Evolutionary conservation across 371 early-diverging fungal genomes (phyloP), one percentile per base, ranked within the genome.

Genomic region (Blakeslea trispora): DNA sequence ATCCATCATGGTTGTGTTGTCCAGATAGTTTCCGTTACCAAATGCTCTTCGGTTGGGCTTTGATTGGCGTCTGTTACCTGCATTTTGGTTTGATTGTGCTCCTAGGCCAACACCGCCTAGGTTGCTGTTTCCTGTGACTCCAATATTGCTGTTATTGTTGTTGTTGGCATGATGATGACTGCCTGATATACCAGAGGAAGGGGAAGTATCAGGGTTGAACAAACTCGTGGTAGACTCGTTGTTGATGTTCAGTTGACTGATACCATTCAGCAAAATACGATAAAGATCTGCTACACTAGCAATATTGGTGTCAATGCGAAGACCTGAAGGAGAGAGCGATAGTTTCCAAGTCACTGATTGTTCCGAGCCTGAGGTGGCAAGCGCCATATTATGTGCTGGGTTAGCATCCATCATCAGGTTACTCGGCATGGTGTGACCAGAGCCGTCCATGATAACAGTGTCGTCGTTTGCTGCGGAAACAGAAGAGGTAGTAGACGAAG

Each of bases 231-330:
- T 61, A 0, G 71, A 52, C 15, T 74, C 75, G 5, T 55, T 69
- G 47, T 71, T 77, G 53, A 75, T 72, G 40, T 74, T 74, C 35
- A 74, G 58, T 28, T 72, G 75, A 43, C 66, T 69, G 24, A 74
- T 78, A 28, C 78, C 75, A 31, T 74, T 72, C 19, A 78, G 34
- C 13, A 77, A 46, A 39, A 75, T 73, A 18, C 64, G 68, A 44
- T 75, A 75, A 19, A 78, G 55, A 23, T 75, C 79, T 9, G 69
- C 66, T 1, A 75, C 73, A 51, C 73, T 73, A 2, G 73, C 72
- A 43, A 78, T 72, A 43, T 78, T 75, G 8, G 79, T 78, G 57
- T 78, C 75, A 47, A 78, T 71, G 17, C 75, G 69, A 35, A 73
- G 52, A 6, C 79, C 75, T 11, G 75, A 71, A 8, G 73, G 74